A percentile compares a stretch with the other conserved stretches of the same genome.
These are phyloP conservation scores for Cercis canadensis DNA, from an alignment of 306 rosid genomes.

Conservation along the genomic window DNA sequence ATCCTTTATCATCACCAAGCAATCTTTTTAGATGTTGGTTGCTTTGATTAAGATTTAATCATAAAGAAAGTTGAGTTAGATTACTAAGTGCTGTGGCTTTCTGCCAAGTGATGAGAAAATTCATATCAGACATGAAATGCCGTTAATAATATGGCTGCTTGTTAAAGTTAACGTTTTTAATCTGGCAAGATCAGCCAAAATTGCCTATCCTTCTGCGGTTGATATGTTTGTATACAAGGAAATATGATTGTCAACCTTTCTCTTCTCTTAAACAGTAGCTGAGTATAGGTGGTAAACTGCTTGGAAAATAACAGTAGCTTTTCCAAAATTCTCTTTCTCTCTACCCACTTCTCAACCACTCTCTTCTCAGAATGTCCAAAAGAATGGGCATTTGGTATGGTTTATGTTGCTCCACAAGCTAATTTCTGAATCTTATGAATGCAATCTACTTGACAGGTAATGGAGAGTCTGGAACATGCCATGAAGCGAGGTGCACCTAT, in stretches of 20 bases:
- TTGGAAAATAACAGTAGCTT: conserved; percentile 19
- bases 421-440: conserved; percentile 14
- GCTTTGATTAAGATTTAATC: neutral
- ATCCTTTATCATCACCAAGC: neutral
- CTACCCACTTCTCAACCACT: neutral
- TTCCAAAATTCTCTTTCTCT: neutral
- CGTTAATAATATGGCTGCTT: neutral
- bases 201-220: no score
- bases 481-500: conserved; percentile 94
- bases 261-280: neutral
- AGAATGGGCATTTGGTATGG: neutral
- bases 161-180: neutral
- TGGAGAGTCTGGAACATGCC: conserved; percentile 99
- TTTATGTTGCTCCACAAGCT: neutral
- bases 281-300: neutral
- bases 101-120: neutral
- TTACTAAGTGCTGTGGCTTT: conserved; percentile 25
- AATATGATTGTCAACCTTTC: neutral
- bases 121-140: neutral
- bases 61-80: neutral
- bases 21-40: conserved; percentile 2
- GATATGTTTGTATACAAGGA: no score
- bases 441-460: conserved; percentile 54
- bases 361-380: neutral
- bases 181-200: no score